Conservation (phyloP, 139 green algal species). For the Astrephomene gubernaculifera region DNA sequence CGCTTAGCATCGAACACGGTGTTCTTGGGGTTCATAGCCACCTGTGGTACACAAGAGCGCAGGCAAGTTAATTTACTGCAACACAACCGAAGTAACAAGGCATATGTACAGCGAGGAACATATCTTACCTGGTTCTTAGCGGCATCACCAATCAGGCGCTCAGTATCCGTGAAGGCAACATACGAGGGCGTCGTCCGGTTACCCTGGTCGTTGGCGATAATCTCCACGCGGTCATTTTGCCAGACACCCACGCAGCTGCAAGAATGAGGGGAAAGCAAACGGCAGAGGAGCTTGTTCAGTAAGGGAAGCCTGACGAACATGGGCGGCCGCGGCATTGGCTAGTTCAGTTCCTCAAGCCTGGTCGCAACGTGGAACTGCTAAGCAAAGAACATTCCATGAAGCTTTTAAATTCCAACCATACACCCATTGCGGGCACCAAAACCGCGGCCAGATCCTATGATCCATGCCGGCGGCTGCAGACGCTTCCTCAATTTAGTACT, state of each 20-base stretch:
- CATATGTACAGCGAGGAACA: neutral
- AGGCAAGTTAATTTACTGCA: neutral
- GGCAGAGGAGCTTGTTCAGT: neutral
- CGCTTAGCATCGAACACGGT: slow-evolving; percentile 99
- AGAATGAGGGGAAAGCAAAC: neutral
- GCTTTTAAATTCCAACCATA: neutral
- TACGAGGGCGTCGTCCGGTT: slow-evolving; percentile 96
- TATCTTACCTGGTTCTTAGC: slow-evolving; percentile 95
- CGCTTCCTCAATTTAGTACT: neutral
- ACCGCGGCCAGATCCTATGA: neutral
- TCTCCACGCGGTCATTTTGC: slow-evolving; percentile 92
- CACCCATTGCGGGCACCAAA: neutral
- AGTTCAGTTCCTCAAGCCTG: neutral
- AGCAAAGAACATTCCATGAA: neutral
- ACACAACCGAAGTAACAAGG: neutral
- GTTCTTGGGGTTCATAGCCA: slow-evolving; percentile 69
- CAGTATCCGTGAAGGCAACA: slow-evolving; percentile 97
- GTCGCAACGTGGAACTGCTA: neutral
- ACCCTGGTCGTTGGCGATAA: slow-evolving; percentile 95
- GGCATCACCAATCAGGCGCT: slow-evolving; percentile 96
- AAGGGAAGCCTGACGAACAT: neutral
- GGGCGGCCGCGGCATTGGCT: too few relatives aligned
- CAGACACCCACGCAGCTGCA: slow-evolving; percentile 89
- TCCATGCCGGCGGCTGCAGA: neutral
- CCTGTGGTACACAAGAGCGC: neutral